phyloP scores from a whole-genome alignment of 495 filamentous ascomycete genomes.

The Penicillium soppii region DNA sequence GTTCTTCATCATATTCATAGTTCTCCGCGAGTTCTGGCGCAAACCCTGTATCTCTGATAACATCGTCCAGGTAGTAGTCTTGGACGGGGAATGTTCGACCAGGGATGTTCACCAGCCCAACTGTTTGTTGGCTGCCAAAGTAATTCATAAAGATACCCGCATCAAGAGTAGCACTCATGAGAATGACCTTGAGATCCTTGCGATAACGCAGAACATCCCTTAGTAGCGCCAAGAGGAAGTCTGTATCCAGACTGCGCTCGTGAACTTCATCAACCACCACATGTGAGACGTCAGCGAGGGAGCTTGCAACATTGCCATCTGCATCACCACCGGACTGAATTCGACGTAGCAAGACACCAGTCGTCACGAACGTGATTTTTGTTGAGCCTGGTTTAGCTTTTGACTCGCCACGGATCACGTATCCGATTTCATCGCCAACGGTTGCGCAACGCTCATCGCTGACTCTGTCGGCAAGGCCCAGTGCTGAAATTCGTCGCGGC shows the following conservation, averaged over 20 bases:
- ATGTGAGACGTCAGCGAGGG: conserved; percentile 86
- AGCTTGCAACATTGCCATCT: conserved; percentile 71
- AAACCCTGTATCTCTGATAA: conserved; percentile 78
- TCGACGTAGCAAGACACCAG: conserved; percentile 87
- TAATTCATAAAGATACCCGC: conserved; percentile 83
- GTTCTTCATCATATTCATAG: conserved; percentile 35
- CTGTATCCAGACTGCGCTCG: conserved; percentile 91
- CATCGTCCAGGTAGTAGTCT: conserved; percentile 88
- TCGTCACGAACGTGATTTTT: conserved; percentile 94
- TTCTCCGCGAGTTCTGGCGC: conserved; percentile 39
- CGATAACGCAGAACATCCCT: conserved; percentile 74
- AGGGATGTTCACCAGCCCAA: conserved; percentile 79
- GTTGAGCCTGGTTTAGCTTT: conserved; percentile 65
- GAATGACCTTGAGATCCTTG: conserved; percentile 82
- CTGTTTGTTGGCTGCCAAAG: conserved; percentile 66
- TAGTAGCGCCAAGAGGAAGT: conserved; percentile 88
- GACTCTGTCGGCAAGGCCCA: conserved; percentile 91
- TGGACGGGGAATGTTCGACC: conserved; percentile 88
- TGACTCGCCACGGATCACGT: conserved; percentile 90
- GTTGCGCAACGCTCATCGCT: conserved; percentile 81
- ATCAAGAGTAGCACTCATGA: conserved; percentile 99
- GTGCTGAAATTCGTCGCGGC: conserved; percentile 88
- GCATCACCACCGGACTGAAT: conserved; percentile 83
- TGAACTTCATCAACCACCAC: conserved; percentile 97
- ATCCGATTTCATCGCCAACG: conserved; percentile 89